Evolutionary conservation across 2,329 filamentous ascomycete species (phyloP).

Genomic region (Boeremia lycopersici): DNA sequence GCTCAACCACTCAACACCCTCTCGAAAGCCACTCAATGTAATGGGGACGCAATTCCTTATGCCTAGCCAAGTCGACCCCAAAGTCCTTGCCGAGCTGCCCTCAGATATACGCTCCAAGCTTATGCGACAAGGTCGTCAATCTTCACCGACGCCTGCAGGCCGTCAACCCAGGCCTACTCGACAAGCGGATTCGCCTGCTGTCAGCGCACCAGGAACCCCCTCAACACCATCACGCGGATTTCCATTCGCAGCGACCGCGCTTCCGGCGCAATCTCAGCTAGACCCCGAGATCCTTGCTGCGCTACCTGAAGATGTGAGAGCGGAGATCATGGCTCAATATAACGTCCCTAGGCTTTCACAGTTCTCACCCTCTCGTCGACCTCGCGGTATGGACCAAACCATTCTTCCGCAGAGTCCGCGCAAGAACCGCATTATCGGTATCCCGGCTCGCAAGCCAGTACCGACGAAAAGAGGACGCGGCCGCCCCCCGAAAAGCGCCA

Average conservation of each 20-base stretch:
- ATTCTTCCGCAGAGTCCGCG: conserved; percentile 51
- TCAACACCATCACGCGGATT: conserved; percentile 25
- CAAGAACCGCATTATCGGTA: conserved; percentile 60
- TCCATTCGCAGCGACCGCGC: conserved; percentile 44
- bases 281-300: conserved; percentile 84
- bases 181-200: background rate
- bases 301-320: conserved; percentile 83
- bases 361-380: conserved; percentile 35
- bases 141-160: conserved; percentile 34
- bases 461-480: conserved; percentile 72
- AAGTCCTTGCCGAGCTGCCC: conserved; percentile 83
- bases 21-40: conserved; percentile 74
- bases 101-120: conserved; percentile 80
- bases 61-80: conserved; percentile 79
- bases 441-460: conserved; percentile 57
- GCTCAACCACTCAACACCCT: conserved; percentile 55
- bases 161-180: background rate
- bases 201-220: background rate
- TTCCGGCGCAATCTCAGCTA: conserved; percentile 74
- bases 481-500: conserved; percentile 48
- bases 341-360: conserved; percentile 32
- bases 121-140: conserved; percentile 49
- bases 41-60: conserved; percentile 91
- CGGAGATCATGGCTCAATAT: conserved; percentile 81
- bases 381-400: conserved; percentile 46